Base-by-base conservation (phyloP, 2,329 filamentous ascomycete species). In the Pezicula rhizophila region DNA sequence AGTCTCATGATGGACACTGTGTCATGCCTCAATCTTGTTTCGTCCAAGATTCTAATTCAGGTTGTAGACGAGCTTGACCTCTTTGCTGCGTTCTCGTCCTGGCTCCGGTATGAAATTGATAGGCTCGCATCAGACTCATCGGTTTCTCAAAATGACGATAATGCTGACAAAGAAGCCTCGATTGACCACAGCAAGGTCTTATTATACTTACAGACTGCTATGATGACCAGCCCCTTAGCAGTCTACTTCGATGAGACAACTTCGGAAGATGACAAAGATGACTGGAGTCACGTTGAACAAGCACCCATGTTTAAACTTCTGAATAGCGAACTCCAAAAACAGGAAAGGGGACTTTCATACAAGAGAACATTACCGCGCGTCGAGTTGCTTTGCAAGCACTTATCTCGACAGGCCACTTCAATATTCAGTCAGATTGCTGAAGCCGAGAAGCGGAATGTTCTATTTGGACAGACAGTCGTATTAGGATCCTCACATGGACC, bases 31-130 rank as follows among this genome's bases (percentile, higher is more conserved):
- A 82, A 80, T 41, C 71, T 96, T 4, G 74, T 91, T 0, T 82
- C 82, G 1, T 83, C 95, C 62, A 86, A 83, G 47, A 77, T 92
- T 2, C 71, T 95, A 12, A 72, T 83, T 5, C 75, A 83, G 47
- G 78, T 85, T 25, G 84, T 87, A 61, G 81, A 87, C 48, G 92
- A 97, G 66, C 77, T 92, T 14, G 77, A 83, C 23, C 78, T 90
- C 44, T 97, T 95, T 60, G 66, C 72, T 2, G 77, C 80, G 5
- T 97, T 96, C 63, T 91, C 88, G 1, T 75, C 77, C 46, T 97
- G 92, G 92, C 72, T 97, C 45, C 82, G 84, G 31, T 79, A 89
- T 59, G 84, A 91, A 60, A 92, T 96, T 50, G 88, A 95, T 55
- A 79, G 85, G 12, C 78, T 92, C 41, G 80, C 80, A 5, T 81